Evolutionary conservation across 257 asterid genomes (phyloP), one percentile per base, ranked within the genome.

Genomic region (Forsythia suspensa): DNA sequence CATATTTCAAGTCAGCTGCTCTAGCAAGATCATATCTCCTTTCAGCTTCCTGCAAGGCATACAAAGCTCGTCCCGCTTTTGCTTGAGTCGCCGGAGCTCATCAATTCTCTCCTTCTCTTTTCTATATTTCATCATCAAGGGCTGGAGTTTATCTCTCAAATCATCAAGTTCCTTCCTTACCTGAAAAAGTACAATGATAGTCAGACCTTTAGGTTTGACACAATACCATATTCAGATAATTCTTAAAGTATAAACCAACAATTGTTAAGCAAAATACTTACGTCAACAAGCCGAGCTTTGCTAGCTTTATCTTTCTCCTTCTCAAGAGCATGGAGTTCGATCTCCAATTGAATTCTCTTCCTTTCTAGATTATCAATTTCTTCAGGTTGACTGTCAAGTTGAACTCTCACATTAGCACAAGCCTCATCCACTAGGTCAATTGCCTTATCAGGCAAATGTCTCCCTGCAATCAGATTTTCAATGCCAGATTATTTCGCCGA

Each of bases 1-100:
- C 98, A 36, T 92, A 96, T 80, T 87, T 89, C 84, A 96, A 79
- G 82, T 96, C 97, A 3, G 98, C 98, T 20, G 97, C 96, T 77
- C 99, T 84, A 1, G 98, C 97, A 55, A 96, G 96, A 79, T 96
- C 98, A 13, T 90, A 94, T 78, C 99, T 80, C 87, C 98, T 88
- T 79, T 96, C 97, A 42, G 99, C 97, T 84, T 96, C 99, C 80
- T 92, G 95, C 51, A 94, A 74, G 13, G 97, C 91, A 15, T 84
- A 86, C 11, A 12, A n/a, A 91, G 93, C 79, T 96, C 97, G 6
- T 96, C 98, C n/a, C 98, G 77, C 76, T 80, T 90, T 36, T 86
- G 94, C 36, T 91, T 96, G 7, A 96, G 85, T 8, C 95, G 83
- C 0, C 99, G 83, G n/a, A 96, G 92, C 82, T 96, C 97, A 13